phyloP scores from a whole-genome alignment of 129 eudicot genomes.

The Erigeron canadensis region DNA sequence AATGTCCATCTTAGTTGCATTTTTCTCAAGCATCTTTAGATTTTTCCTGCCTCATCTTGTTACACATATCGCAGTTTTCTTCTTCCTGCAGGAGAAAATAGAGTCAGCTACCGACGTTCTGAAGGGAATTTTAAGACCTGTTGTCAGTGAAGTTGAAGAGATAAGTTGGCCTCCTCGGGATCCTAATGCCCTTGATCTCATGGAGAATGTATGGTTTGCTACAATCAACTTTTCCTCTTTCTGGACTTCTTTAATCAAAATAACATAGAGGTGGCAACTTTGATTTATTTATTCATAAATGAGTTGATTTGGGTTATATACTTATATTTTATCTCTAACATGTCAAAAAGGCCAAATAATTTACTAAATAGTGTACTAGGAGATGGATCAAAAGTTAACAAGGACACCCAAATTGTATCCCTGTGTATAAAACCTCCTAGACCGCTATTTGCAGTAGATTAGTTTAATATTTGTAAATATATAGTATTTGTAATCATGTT shows the following conservation, averaged over 20 bases:
- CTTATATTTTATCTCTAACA: background rate
- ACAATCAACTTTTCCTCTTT: constrained; percentile 6
- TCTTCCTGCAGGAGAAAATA: constrained; percentile 72
- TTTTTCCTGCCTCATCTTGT: constrained; percentile 16
- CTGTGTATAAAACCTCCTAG: background rate
- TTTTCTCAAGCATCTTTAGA: background rate
- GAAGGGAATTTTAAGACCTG: constrained; percentile 69
- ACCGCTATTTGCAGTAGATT: background rate
- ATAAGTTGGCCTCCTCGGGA: constrained; percentile 88
- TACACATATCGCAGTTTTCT: constrained; percentile 32
- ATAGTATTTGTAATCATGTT: background rate
- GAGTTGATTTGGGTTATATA: background rate
- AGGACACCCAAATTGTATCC: background rate
- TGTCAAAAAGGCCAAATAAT: background rate
- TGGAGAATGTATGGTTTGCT: constrained; percentile 59
- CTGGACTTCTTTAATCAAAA: background rate
- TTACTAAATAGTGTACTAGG: background rate
- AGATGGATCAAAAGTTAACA: background rate
- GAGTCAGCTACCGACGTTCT: constrained; percentile 94
- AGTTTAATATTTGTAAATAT: background rate
- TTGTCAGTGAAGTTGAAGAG: constrained; percentile 71
- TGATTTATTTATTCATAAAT: background rate
- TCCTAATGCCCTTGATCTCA: constrained; percentile 65
- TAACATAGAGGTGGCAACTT: background rate
- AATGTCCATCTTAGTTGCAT: constrained; percentile 14